Base-by-base conservation (phyloP, 345 rosid species). In the Clarkia xantiana region DNA sequence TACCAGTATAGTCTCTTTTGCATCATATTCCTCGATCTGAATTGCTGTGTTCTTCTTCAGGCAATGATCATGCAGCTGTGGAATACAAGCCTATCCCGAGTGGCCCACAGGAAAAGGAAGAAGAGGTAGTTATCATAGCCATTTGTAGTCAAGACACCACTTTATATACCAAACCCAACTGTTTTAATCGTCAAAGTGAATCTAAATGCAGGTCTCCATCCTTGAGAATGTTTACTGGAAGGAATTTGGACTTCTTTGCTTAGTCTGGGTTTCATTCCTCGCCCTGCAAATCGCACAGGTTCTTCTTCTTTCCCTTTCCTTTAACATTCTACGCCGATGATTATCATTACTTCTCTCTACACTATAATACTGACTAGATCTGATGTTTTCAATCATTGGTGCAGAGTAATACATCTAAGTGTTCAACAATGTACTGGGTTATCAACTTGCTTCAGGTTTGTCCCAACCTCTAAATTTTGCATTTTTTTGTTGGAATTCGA, bases 181-280 rank as follows among this genome's bases (percentile, higher is more conserved):
- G 18, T 25, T 42, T 44, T 18, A 54, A 14, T 18, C 1, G 18
- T 17, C 44, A 47, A 58, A 54, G 13, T 58, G 45, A 15, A 42
- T 44, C 40, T 18, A 12, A 34, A 16, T 60, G 50, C 76, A 81
- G 94, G 79, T 79, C 15, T 44, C 67, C 23, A 2, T 84, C 59
- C 56, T 73, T 56, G 81, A 79, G 57, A 86, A 86, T 51, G 81
- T 86, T 40, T 69, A 52, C 48, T 86, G 91, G 95, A 82, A 71
- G 67, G 93, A 86, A 69, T 72, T 86, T 10, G 91, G 95, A 2
- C 78, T 86, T 66, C 95, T 86, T 10, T 73, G 70, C 29, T 72
- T 76, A 23, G 95, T 86, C 49, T 86, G 95, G 93, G 61, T 76
- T 59, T 65, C 83, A 17, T 79, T 76, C 67, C 72, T 86, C 14